A percentile compares a stretch with the other conserved stretches of the same genome.
phyloP scores from a whole-genome alignment of 1,284 basidiomycete genomes.

The Irpex sp. region DNA sequence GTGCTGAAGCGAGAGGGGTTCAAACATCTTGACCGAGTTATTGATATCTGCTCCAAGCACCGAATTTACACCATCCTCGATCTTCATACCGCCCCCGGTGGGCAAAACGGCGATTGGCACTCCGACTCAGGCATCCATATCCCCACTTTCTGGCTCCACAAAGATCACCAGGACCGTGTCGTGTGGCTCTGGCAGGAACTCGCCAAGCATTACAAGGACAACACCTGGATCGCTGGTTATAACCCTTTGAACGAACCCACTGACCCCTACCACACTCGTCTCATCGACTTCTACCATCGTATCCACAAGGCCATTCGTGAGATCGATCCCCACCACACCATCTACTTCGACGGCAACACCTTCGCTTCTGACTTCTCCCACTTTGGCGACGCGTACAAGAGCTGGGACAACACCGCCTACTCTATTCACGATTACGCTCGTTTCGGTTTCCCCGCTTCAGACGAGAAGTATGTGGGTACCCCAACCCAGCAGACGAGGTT shows the following conservation, averaged over 20 bases:
- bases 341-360: conserved; percentile 75
- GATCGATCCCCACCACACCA: conserved; percentile 61
- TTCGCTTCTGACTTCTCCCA: conserved; percentile 73
- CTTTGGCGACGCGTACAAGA: conserved; percentile 50
- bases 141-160: conserved; percentile 69
- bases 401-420: conserved; percentile 62
- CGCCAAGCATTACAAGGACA: conserved; percentile 58
- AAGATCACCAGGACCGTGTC: conserved; percentile 71
- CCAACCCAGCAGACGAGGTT: conserved; percentile 51
- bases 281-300: conserved; percentile 62
- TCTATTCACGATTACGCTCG: conserved; percentile 76
- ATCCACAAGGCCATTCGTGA: conserved; percentile 59
- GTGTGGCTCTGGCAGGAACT: conserved; percentile 70
- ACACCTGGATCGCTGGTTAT: conserved; percentile 65
- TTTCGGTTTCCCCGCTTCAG: conserved; percentile 66
- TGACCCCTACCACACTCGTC: conserved; percentile 45
- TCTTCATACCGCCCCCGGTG: conserved; percentile 61
- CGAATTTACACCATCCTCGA: conserved; percentile 63
- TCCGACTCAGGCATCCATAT: conserved; percentile 51
- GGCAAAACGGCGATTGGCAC: conserved; percentile 61
- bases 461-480: conserved; percentile 46
- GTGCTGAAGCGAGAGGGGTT: conserved; percentile 60
- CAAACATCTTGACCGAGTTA: conserved; percentile 61
- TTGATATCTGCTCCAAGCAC: conserved; percentile 55
- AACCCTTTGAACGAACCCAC: conserved; percentile 79